Conservation (phyloP, 371 early-diverging fungal species). For the Rhizopus sp. region DNA sequence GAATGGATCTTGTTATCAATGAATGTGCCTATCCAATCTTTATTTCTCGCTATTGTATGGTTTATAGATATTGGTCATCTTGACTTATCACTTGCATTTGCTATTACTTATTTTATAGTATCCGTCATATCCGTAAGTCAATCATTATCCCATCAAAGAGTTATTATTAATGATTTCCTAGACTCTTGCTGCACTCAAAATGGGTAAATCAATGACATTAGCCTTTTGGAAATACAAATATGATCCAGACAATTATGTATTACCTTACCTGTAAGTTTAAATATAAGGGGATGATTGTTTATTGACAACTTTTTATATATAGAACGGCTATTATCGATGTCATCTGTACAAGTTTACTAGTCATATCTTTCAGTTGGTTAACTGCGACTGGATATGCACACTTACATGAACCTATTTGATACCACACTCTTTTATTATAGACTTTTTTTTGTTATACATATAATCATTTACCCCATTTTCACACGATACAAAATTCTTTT, state of each 20-base stretch:
- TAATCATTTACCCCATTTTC: background rate
- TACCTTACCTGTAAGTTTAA: constrained; percentile 69
- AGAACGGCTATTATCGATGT: constrained; percentile 67
- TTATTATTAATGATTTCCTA: constrained; percentile 11
- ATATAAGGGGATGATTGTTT: constrained; percentile 27
- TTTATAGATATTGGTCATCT: constrained; percentile 59
- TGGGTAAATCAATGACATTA: constrained; percentile 62
- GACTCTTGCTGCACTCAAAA: constrained; percentile 46
- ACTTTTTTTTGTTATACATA: background rate
- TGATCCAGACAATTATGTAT: constrained; percentile 85
- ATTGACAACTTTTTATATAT: constrained; percentile 9
- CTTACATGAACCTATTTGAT: constrained; percentile 9
- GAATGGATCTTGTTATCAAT: constrained; percentile 67
- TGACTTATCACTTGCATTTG: constrained; percentile 41
- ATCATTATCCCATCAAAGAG: background rate
- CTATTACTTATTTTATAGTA: constrained; percentile 42
- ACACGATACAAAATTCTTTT: constrained; percentile 1
- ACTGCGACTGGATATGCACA: constrained; percentile 21
- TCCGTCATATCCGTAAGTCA: constrained; percentile 33
- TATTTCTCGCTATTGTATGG: constrained; percentile 68
- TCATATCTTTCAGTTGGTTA: constrained; percentile 47
- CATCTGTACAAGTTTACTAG: constrained; percentile 58
- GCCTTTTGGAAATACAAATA: constrained; percentile 70
- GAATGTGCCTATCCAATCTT: constrained; percentile 72
- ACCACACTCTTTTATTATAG: background rate